These are phyloP conservation scores for Monosporozyma siamensis DNA, from an alignment of 805 yeast genomes.

Conservation along the genomic window DNA sequence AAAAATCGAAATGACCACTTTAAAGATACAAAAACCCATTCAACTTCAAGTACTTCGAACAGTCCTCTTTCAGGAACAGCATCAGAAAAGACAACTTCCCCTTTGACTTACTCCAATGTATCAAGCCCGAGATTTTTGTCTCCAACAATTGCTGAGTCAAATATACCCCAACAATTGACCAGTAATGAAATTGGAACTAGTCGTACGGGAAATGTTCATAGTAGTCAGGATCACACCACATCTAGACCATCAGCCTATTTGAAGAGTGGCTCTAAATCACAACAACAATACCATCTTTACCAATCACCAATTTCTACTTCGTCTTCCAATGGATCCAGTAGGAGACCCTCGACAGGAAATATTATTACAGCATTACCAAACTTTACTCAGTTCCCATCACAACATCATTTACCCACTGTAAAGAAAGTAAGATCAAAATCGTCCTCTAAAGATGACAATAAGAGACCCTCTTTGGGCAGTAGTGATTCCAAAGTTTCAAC, in stretches of 20 bases:
- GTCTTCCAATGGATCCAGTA: constrained; percentile 5
- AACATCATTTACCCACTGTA: not conserved
- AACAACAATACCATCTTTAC: not conserved
- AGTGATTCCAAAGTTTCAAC: constrained; percentile 6
- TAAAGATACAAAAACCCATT: no score
- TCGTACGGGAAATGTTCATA: not conserved
- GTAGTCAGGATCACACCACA: not conserved
- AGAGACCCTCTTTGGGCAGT: not conserved
- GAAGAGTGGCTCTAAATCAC: not conserved
- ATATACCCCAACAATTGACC: not conserved
- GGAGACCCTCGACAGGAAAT: constrained; percentile 8
- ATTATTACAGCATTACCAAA: not conserved
- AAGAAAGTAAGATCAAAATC: not conserved
- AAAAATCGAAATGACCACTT: no score
- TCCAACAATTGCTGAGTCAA: not conserved
- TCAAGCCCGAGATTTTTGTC: not conserved
- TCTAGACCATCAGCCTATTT: not conserved
- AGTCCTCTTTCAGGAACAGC: not conserved
- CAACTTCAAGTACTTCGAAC: no score
- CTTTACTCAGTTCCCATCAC: not conserved
- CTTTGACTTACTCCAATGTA: not conserved
- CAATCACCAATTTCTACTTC: constrained; percentile 37
- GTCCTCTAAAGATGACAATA: not conserved
- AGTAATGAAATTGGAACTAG: not conserved
- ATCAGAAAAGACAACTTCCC: not conserved